A percentile compares a stretch with the other conserved stretches of the same genome.
phyloP scores from a whole-genome alignment of 352 stramenopile genomes.

The Globisporangium irregulare region DNA sequence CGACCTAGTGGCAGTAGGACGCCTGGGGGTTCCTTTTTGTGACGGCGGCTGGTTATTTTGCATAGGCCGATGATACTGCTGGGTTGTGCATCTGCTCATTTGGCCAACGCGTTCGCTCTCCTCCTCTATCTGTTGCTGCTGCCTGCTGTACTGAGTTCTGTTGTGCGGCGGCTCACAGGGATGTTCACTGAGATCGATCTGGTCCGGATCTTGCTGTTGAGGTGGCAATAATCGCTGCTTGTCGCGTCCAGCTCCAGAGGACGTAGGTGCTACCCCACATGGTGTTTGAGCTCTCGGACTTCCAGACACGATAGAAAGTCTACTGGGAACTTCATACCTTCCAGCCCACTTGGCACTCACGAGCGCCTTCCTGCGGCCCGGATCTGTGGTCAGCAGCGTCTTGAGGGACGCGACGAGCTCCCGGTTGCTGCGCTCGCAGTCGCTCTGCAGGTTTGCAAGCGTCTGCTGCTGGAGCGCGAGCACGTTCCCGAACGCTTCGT shows the following conservation, averaged over 20 bases:
- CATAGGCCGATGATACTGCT: not conserved
- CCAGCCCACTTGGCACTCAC: slow-evolving; percentile 14
- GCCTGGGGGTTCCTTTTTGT: not conserved
- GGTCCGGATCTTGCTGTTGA: slow-evolving; percentile 53
- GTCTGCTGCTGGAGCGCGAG: slow-evolving; percentile 77
- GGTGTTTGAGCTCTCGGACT: not conserved
- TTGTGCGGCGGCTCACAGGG: not conserved
- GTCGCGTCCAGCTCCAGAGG: not conserved
- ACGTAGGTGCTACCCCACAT: not conserved
- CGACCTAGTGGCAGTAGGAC: not conserved
- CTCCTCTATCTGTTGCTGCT: not conserved
- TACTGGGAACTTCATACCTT: not conserved
- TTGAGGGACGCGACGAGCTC: slow-evolving; percentile 52
- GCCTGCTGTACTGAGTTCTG: not conserved
- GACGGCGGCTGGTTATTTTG: not conserved
- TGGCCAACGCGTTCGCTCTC: not conserved
- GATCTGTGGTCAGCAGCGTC: slow-evolving; percentile 49
- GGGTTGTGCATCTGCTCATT: too few species aligned
- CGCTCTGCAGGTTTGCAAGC: slow-evolving; percentile 46
- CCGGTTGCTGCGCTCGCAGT: slow-evolving; percentile 49
- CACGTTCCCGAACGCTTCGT: slow-evolving; percentile 75
- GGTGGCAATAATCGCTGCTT: slow-evolving; percentile 31
- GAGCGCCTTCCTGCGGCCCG: slow-evolving; percentile 24
- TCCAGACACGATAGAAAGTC: not conserved
- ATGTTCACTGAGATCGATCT: slow-evolving; percentile 1